Percentiles rank a stretch among this genome's conserved stretches.
phyloP scores from a whole-genome alignment of 2,329 filamentous ascomycete species.

The Pseudopyrenochaeta lycopersici region DNA sequence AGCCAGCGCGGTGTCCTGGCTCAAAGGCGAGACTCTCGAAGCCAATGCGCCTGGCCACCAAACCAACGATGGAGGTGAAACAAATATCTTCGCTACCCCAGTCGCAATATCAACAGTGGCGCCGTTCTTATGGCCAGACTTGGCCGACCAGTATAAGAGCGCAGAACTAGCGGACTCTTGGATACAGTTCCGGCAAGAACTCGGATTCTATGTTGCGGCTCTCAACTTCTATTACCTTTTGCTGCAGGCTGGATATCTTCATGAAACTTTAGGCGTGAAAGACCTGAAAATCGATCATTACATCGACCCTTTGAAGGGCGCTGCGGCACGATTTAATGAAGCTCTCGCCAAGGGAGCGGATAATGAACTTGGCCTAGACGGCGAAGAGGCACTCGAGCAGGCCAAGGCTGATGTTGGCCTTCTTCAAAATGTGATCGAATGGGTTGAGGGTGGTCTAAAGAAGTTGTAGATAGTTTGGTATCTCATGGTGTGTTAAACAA shows the following conservation, averaged over 20 bases:
- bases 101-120: constrained; percentile 59
- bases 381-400: constrained; percentile 42
- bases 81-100: constrained; percentile 57
- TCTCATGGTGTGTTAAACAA: not conserved
- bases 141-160: constrained; percentile 52
- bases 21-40: constrained; percentile 67
- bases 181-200: constrained; percentile 60
- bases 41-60: constrained; percentile 44
- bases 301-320: constrained; percentile 53
- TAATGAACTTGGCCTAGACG: constrained; percentile 48
- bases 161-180: constrained; percentile 39
- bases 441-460: constrained; percentile 28
- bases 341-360: constrained; percentile 43
- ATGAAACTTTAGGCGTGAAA: constrained; percentile 57
- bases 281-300: constrained; percentile 56
- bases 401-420: constrained; percentile 46
- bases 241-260: constrained; percentile 59
- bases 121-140: constrained; percentile 62
- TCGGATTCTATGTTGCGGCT: constrained; percentile 63
- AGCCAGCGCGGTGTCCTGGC: constrained; percentile 67
- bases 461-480: constrained; percentile 8
- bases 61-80: constrained; percentile 20
- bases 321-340: constrained; percentile 45
- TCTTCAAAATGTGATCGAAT: constrained; percentile 46
- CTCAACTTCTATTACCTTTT: constrained; percentile 69